These are phyloP conservation scores for Ogataea ramenticola DNA, from an alignment of 805 yeast species.

Conservation along the genomic window DNA sequence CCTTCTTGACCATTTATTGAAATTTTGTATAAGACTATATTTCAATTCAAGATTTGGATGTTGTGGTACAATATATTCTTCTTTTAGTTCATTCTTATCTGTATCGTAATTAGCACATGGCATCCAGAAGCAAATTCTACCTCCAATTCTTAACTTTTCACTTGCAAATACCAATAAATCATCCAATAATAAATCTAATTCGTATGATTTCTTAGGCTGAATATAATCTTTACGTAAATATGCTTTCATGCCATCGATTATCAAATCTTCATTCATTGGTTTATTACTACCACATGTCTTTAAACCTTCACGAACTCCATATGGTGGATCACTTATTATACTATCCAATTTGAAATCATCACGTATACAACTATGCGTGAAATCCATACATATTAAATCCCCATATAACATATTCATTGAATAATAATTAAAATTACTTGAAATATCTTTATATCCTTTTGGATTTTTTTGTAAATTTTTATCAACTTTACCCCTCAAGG, in stretches of 20 bases:
- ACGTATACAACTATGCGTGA: conserved; percentile 83
- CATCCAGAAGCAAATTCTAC: conserved; percentile 94
- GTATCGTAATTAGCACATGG: conserved; percentile 87
- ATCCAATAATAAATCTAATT: conserved; percentile 65
- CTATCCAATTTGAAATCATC: conserved; percentile 57
- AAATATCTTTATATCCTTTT: conserved; percentile 25
- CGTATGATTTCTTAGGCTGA: conserved; percentile 89
- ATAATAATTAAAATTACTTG: conserved; percentile 71
- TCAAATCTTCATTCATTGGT: conserved; percentile 50
- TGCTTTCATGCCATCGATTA: conserved; percentile 77
- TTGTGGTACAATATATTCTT: conserved; percentile 60
- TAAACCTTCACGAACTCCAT: conserved; percentile 93
- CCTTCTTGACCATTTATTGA: conserved; percentile 90
- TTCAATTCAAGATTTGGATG: conserved; percentile 67
- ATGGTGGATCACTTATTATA: conserved; percentile 95
- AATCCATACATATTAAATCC: conserved; percentile 87
- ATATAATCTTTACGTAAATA: conserved; percentile 74
- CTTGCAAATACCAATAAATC: conserved; percentile 74
- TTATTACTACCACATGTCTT: conserved; percentile 82
- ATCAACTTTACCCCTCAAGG: conserved; percentile 72
- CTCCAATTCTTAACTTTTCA: conserved; percentile 60
- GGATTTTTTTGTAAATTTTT: conserved; percentile 34
- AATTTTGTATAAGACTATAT: conserved; percentile 76
- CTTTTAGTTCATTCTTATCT: conserved; percentile 31
- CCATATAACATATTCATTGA: conserved; percentile 47